phyloP scores from a whole-genome alignment of 345 rosid genomes.

The Chamaenerion angustifolium region DNA sequence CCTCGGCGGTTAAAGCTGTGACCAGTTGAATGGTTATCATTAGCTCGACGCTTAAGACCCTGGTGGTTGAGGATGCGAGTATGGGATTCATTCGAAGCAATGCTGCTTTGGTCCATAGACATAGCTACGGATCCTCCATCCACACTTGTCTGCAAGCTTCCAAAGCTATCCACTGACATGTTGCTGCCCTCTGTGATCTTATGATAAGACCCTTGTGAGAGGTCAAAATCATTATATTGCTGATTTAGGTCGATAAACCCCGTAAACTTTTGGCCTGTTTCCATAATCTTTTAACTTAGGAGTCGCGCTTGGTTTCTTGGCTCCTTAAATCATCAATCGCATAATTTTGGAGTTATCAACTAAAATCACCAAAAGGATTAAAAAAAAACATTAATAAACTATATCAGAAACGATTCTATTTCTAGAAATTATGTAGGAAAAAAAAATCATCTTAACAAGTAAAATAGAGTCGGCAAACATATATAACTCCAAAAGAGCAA shows the following conservation, averaged over 20 bases:
- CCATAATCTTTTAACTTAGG: constrained; percentile 15
- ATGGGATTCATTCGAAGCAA: constrained; percentile 28
- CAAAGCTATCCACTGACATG: constrained; percentile 28
- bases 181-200: constrained; percentile 30
- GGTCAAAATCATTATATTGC: constrained; percentile 17
- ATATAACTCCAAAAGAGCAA: too few species aligned
- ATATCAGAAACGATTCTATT: too few species aligned
- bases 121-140: constrained; percentile 39
- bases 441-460: too few species aligned
- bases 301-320: background rate
- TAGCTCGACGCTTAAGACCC: constrained; percentile 20
- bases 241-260: constrained; percentile 22
- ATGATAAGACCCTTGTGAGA: constrained; percentile 27
- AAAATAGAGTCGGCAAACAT: too few species aligned
- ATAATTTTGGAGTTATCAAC: too few species aligned
- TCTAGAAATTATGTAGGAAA: too few species aligned
- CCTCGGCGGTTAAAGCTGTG: constrained; percentile 20
- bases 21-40: constrained; percentile 18
- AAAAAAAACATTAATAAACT: too few species aligned
- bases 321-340: constrained; percentile 1
- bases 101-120: constrained; percentile 31
- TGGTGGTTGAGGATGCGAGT: constrained; percentile 32
- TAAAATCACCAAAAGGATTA: too few species aligned
- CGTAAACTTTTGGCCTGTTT: constrained; percentile 20
- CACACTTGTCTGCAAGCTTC: constrained; percentile 30